phyloP scores from a whole-genome alignment of 2,329 filamentous ascomycete genomes.

The Neopestalotiopsis rosae region DNA sequence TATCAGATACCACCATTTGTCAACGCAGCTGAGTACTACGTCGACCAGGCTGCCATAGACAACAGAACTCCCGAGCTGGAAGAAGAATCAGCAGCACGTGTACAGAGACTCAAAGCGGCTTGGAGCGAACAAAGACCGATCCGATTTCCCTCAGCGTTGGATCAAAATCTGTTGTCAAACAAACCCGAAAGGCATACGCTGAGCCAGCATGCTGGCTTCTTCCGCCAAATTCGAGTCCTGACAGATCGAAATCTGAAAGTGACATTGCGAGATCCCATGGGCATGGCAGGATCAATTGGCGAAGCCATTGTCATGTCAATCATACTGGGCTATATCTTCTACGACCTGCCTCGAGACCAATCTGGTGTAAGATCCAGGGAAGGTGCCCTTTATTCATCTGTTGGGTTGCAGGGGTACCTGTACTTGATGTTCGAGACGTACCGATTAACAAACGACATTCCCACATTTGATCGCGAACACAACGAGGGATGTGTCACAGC shows the following conservation, averaged over 20 bases:
- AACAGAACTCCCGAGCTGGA: slow-evolving; percentile 73
- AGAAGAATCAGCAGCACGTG: slow-evolving; percentile 59
- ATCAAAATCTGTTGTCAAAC: slow-evolving; percentile 11
- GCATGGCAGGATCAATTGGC: slow-evolving; percentile 71
- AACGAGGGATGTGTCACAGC: slow-evolving; percentile 75
- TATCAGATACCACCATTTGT: slow-evolving; percentile 72
- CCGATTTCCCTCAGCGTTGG: slow-evolving; percentile 27
- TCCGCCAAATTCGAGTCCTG: slow-evolving; percentile 68
- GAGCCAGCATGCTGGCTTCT: slow-evolving; percentile 58
- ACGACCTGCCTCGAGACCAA: slow-evolving; percentile 66
- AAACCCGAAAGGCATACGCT: slow-evolving; percentile 27
- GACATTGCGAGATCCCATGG: slow-evolving; percentile 78
- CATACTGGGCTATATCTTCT: slow-evolving; percentile 76
- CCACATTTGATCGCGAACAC: slow-evolving; percentile 76
- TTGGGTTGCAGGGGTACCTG: slow-evolving; percentile 76
- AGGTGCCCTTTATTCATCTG: slow-evolving; percentile 74
- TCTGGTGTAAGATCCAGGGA: slow-evolving; percentile 76
- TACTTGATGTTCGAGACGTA: slow-evolving; percentile 80
- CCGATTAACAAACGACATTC: slow-evolving; percentile 75
- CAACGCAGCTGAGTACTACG: slow-evolving; percentile 78
- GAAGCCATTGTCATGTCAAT: slow-evolving; percentile 75
- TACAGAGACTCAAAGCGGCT: slow-evolving; percentile 63
- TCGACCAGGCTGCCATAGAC: slow-evolving; percentile 77
- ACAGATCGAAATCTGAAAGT: slow-evolving; percentile 73
- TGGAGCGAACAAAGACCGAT: slow-evolving; percentile 56